A percentile compares a stretch with the other conserved stretches of the same genome.
phyloP scores from a whole-genome alignment of 371 early-diverging fungal species.

The Mucor racemosus region DNA sequence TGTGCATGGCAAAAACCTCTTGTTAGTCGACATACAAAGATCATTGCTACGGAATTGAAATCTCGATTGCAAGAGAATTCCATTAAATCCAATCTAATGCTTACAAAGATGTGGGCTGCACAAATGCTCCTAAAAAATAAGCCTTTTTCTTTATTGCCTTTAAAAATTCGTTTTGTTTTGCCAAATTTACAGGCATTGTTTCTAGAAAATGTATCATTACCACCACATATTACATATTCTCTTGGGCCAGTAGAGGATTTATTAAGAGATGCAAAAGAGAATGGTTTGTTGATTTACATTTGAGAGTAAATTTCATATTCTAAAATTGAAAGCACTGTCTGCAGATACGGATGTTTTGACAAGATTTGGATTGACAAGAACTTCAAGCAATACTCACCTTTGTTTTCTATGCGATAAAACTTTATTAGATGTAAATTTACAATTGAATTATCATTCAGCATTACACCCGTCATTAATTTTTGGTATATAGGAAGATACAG shows the following conservation, averaged over 20 bases:
- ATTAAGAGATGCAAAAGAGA: neutral
- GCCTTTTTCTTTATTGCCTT: constrained; percentile 24
- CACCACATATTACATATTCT: constrained; percentile 20
- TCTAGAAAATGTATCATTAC: constrained; percentile 10
- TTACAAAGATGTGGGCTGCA: constrained; percentile 30
- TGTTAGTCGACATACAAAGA: constrained; percentile 25
- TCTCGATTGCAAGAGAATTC: neutral
- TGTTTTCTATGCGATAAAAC: constrained; percentile 14
- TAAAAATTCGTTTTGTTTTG: constrained; percentile 26
- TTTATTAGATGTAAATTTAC: constrained; percentile 10
- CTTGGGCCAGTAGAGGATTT: constrained; percentile 21
- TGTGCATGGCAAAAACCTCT: constrained; percentile 37
- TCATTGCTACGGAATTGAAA: neutral
- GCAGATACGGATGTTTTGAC: neutral
- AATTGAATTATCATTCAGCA: too few species aligned
- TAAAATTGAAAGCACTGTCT: neutral
- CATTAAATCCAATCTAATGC: constrained; percentile 10
- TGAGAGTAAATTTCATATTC: neutral
- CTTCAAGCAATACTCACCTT: neutral
- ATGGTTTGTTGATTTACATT: constrained; percentile 4
- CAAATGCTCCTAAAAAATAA: constrained; percentile 25
- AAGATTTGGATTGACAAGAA: neutral
- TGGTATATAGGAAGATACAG: neutral
- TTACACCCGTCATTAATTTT: neutral
- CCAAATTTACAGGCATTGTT: constrained; percentile 20